Conservation (phyloP, 2,329 filamentous ascomycete species). For the Hypoxylon sp. region DNA sequence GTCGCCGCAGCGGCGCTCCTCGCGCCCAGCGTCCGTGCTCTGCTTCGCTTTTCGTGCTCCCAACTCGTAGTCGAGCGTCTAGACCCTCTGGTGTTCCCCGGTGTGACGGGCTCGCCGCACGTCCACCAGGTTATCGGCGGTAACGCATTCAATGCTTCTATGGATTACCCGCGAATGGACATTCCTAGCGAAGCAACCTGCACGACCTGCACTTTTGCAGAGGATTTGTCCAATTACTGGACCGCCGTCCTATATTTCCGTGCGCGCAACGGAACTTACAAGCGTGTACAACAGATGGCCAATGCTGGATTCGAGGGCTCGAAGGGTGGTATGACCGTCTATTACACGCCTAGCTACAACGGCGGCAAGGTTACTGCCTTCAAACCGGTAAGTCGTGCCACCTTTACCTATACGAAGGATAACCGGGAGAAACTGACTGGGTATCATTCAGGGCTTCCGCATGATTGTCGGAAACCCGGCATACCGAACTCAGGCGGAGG, state of each 20-base stretch:
- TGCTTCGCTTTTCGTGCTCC: constrained; percentile 60
- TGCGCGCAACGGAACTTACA: constrained; percentile 54
- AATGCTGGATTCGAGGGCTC: constrained; percentile 53
- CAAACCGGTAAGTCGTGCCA: constrained; percentile 52
- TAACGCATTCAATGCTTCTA: constrained; percentile 56
- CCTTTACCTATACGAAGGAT: background rate
- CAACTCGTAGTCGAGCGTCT: constrained; percentile 61
- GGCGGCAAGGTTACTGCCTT: constrained; percentile 59
- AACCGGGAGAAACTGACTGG: constrained; percentile 6
- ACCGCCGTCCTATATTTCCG: constrained; percentile 56
- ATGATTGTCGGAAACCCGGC: constrained; percentile 60
- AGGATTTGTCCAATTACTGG: constrained; percentile 56
- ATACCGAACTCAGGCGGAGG: constrained; percentile 54
- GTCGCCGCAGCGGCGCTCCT: constrained; percentile 36
- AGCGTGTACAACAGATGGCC: constrained; percentile 49
- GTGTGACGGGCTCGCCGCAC: constrained; percentile 63
- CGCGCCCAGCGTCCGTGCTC: constrained; percentile 31
- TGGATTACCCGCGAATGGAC: constrained; percentile 41
- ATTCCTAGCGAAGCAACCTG: constrained; percentile 41
- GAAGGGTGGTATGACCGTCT: constrained; percentile 49
- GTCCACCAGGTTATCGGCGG: constrained; percentile 69
- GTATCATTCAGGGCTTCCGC: constrained; percentile 55
- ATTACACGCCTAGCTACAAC: constrained; percentile 43
- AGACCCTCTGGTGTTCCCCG: constrained; percentile 53
- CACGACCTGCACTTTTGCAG: constrained; percentile 43